Evolutionary conservation across 176 grass and related monocot genomes (phyloP), one percentile per base, ranked within the genome.

Genomic region (Musa schizocarpa): DNA sequence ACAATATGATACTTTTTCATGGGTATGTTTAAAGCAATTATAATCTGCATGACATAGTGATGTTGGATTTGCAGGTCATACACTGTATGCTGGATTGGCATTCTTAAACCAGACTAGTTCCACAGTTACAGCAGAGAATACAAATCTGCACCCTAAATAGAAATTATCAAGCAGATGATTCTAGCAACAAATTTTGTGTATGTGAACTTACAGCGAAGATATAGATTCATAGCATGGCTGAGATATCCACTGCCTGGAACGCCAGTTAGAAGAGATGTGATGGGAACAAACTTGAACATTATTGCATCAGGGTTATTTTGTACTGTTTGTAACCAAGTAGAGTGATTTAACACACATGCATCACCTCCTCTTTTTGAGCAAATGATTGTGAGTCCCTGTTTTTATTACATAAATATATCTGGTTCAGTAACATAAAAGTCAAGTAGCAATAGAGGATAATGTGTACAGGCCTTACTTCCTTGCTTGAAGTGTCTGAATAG

Each of bases 141-240:
- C 1, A 29, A 11, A 73, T 25, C 0, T 54, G 13, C 12, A 23
- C 19, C 34, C 51, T 14, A 73, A 55, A 26, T 54, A 73, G 14
- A 55, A 20, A 8, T 54, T 8, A 53, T 8, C 48, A 54, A 73
- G 71, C 21, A 73, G 24, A 55, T 14, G 8, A 73, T 22, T 54
- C 50, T 25, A 25, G 53, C 11, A 19, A 12, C 20, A 56, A 54
- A 27, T 55, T 26, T 29, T 73, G 9, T 25, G 11, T 50, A 70
- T 51, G 59, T 54, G 48, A 17, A 91, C 95, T 94, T 94, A 99
- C 95, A 99, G 49, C 95, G 90, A 82, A 99, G 90, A 84, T 99
- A 99, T 64, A 99, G 75, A 87, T 99, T 99, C 59, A 99, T 99
- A 64, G 95, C 95, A 82, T 99, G 95, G 76, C 95, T 99, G 56